Evolutionary conservation across 306 rosid genomes (phyloP).

Genomic region (Vachellia collinsii): DNA sequence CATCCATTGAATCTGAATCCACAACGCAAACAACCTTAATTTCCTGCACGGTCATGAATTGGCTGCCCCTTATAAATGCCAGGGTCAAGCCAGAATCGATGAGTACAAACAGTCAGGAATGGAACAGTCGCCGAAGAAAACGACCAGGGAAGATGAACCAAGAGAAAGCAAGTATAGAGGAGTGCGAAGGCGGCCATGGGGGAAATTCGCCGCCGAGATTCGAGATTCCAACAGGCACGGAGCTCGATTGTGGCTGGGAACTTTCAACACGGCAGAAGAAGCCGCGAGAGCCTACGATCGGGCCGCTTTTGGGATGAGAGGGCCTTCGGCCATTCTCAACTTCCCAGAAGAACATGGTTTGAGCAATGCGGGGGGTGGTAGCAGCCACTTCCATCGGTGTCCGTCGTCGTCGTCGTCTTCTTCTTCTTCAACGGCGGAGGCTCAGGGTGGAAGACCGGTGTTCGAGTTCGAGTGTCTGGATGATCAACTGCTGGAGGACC

Average conservation of each 20-base stretch:
- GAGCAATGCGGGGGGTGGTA: slow-evolving; percentile 6
- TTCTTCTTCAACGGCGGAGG: slow-evolving; percentile 23
- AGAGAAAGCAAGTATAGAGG: slow-evolving; percentile 38
- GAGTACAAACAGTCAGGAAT: background rate
- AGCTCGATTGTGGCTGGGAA: slow-evolving; percentile 73
- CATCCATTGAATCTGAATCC: slow-evolving; percentile 47
- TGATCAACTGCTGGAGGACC: slow-evolving; percentile 70
- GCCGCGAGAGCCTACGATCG: slow-evolving; percentile 77
- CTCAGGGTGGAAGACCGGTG: slow-evolving; percentile 43
- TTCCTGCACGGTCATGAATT: background rate
- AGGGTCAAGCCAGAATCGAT: background rate
- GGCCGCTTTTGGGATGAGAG: slow-evolving; percentile 75
- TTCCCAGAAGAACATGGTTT: slow-evolving; percentile 58
- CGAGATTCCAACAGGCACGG: slow-evolving; percentile 47
- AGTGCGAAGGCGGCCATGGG: slow-evolving; percentile 51
- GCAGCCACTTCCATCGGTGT: background rate
- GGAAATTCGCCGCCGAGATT: slow-evolving; percentile 51
- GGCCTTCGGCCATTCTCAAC: slow-evolving; percentile 65
- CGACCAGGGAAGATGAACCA: slow-evolving; percentile 4
- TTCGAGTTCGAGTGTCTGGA: slow-evolving; percentile 67
- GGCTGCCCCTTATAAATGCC: slow-evolving; percentile 34
- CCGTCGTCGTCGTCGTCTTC: slow-evolving; percentile 20
- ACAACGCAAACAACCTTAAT: background rate
- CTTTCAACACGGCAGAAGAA: slow-evolving; percentile 61
- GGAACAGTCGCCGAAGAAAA: slow-evolving; percentile 32